Conservation (phyloP, 108 stramenopile genomes). For the Cylindrotheca fusiformis region DNA sequence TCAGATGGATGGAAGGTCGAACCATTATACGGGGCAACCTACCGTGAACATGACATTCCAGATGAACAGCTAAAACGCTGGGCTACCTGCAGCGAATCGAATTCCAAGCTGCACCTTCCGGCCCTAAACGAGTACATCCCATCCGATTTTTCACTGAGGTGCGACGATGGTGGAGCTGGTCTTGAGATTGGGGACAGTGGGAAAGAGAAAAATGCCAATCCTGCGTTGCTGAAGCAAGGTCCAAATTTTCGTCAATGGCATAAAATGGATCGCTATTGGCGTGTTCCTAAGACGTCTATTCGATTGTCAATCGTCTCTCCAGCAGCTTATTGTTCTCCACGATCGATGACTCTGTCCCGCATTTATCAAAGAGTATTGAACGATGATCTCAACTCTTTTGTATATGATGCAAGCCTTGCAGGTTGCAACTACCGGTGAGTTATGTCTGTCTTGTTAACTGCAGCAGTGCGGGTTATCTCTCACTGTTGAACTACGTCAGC, state of each 20-base stretch:
- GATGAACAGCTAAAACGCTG: constrained; percentile 57
- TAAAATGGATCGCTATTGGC: constrained; percentile 79
- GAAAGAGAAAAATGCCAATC: constrained; percentile 10
- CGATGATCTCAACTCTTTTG: constrained; percentile 82
- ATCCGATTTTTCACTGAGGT: constrained; percentile 74
- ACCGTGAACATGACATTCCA: constrained; percentile 47
- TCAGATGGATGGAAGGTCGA: constrained; percentile 64
- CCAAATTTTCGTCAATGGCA: constrained; percentile 74
- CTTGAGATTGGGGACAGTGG: constrained; percentile 12
- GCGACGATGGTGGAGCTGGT: constrained; percentile 40
- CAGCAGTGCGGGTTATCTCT: no score
- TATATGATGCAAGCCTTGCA: constrained; percentile 87
- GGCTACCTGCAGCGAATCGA: constrained; percentile 44
- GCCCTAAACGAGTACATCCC: constrained; percentile 80
- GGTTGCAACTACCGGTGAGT: constrained; percentile 68
- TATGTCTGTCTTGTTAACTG: no score
- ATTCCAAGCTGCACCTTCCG: constrained; percentile 61
- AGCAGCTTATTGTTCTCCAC: constrained; percentile 65
- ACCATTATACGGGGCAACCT: constrained; percentile 89
- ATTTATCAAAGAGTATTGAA: constrained; percentile 77
- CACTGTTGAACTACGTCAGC: no score
- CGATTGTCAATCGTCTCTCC: constrained; percentile 68
- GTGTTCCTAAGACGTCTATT: constrained; percentile 76
- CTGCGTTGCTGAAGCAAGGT: constrained; percentile 47
- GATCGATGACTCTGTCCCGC: constrained; percentile 78